Evolutionary conservation across 169 alveolate species (phyloP), one percentile per base, ranked within the genome.

Genomic region (Sarcocystis neurona): DNA sequence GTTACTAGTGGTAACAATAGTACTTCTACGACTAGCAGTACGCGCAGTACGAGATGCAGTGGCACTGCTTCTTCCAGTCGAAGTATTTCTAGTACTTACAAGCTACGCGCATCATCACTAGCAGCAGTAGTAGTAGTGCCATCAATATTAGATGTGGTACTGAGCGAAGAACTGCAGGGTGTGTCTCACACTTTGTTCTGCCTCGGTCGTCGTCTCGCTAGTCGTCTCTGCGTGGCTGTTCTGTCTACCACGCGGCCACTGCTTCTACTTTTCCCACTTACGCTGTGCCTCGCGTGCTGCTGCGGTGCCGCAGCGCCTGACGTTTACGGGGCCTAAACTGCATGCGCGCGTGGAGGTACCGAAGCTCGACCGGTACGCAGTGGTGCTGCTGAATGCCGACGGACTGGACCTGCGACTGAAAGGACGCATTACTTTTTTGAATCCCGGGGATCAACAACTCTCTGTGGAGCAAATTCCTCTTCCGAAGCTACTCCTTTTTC

Each of bases 321-420:
- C 87, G 3, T 79, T 79, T 44, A 50, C 87, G n/a, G 5, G 60
- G 27, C 23, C 72, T 1, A 43, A 75, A 34, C 2, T 79, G 75
- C 87, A 37, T 2, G 87, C 46, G 27, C 58, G 70, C 5, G 18
- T 79, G 8, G 41, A 20, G 27, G 53, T 79, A 2, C 87, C 87
- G 20, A 1, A 39, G 47, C 34, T 39, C 3, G 87, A 79, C 75
- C 87, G 87, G 56, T 79, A 79, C 75, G 87, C 87, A 12, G 50
- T 79, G 48, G 75, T 79, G 46, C 75, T 79, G 5, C 75, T 79
- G 41, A 79, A 79, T 32, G 72, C 87, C 56, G 87, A 79, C 53
- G 87, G 87, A 12, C 50, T 79, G 2, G 75, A 79, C 50, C 47
- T 79, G 2, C 58, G 63, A 8, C 75, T 79, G 20, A n/a, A 46